Conservation (phyloP, 768 basidiomycete genomes). For the Termitomyces bulborhizus region DNA sequence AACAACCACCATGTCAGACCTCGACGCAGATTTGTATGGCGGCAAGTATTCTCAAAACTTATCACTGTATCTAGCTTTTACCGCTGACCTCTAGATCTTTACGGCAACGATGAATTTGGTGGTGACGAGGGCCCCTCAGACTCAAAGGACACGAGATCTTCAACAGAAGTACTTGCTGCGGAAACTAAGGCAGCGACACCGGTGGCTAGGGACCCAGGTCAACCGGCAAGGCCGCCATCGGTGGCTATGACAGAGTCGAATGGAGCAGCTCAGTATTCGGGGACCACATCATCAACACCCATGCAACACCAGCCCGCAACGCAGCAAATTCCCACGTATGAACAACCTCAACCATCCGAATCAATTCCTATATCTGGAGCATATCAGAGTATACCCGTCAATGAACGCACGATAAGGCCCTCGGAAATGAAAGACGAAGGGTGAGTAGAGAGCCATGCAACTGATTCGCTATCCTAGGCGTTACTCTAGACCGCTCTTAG, state of each 20-base stretch:
- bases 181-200: conserved; percentile 15
- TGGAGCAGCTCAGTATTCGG: conserved; percentile 12
- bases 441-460: conserved; percentile 52
- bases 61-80: not conserved
- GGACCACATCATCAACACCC: conserved; percentile 13
- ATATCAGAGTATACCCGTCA: conserved; percentile 37
- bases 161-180: conserved; percentile 19
- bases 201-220: conserved; percentile 9
- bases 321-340: conserved; percentile 77
- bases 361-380: conserved; percentile 27
- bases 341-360: conserved; percentile 49
- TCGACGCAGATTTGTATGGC: conserved; percentile 87
- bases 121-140: conserved; percentile 36
- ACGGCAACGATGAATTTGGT: conserved; percentile 62
- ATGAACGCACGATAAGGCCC: conserved; percentile 67
- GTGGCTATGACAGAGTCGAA: conserved; percentile 12
- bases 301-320: conserved; percentile 31
- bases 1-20: conserved; percentile 58
- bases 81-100: conserved; percentile 47
- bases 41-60: conserved; percentile 38
- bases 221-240: conserved; percentile 16
- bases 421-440: conserved; percentile 98
- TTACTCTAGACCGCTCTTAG: conserved; percentile 19
- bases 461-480: conserved; percentile 20
- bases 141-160: conserved; percentile 24